Evolutionary conservation across 2,329 filamentous ascomycete species (phyloP).

Genomic region (Alternaria gansuensis): DNA sequence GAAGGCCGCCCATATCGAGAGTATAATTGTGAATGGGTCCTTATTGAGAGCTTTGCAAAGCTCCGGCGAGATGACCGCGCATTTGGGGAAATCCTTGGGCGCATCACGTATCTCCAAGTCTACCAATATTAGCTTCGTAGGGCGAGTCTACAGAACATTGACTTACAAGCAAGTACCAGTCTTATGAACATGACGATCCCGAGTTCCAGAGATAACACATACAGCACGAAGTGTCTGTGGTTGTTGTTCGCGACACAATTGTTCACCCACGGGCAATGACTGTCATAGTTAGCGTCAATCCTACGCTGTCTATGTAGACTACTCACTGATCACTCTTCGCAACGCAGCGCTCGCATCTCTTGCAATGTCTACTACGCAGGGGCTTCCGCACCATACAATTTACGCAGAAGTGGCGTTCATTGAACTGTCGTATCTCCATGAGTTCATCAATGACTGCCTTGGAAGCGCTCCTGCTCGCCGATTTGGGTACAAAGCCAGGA

Average conservation of each 20-base stretch:
- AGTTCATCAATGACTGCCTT: constrained; percentile 89
- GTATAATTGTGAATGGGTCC: constrained; percentile 83
- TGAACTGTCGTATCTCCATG: constrained; percentile 84
- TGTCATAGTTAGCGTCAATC: constrained; percentile 52
- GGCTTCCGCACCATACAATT: constrained; percentile 94
- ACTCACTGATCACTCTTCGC: constrained; percentile 96
- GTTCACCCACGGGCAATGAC: constrained; percentile 97
- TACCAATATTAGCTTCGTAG: constrained; percentile 51
- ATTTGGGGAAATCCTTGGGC: constrained; percentile 60
- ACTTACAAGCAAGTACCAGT: constrained; percentile 75
- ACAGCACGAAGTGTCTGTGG: constrained; percentile 93
- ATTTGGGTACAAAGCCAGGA: constrained; percentile 91
- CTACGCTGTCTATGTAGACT: not conserved
- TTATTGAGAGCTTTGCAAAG: constrained; percentile 80
- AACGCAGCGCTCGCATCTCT: constrained; percentile 87
- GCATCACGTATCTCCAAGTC: constrained; percentile 70
- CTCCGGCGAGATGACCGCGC: constrained; percentile 76
- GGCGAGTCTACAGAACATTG: constrained; percentile 1
- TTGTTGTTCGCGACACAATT: constrained; percentile 97
- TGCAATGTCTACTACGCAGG: constrained; percentile 94
- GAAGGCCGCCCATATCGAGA: constrained; percentile 79
- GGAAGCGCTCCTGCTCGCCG: constrained; percentile 87
- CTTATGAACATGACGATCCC: constrained; percentile 78
- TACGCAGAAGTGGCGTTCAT: constrained; percentile 93
- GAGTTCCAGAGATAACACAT: constrained; percentile 78